phyloP scores from a whole-genome alignment of 1,284 basidiomycete species.

The Pyrrhoderma noxium region DNA sequence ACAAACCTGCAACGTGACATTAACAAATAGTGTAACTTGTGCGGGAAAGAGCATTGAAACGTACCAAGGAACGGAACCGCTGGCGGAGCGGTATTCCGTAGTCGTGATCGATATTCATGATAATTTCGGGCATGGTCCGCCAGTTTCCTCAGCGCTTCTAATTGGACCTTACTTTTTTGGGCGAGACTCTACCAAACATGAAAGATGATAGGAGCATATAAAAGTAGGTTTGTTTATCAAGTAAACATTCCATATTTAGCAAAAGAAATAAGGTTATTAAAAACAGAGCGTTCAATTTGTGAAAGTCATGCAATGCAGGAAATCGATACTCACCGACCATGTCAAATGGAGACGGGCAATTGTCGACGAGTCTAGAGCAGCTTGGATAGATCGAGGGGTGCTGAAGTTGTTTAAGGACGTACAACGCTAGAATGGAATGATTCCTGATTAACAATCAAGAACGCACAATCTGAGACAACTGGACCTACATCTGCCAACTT shows the following conservation, averaged over 20 bases:
- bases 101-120: constrained; percentile 79
- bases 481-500: constrained; percentile 87
- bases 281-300: constrained; percentile 8
- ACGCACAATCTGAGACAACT: constrained; percentile 21
- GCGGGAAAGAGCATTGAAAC: constrained; percentile 20
- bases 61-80: constrained; percentile 89
- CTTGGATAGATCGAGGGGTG: constrained; percentile 87
- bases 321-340: constrained; percentile 65
- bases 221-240: too few species aligned
- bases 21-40: neutral
- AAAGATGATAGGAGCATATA: constrained; percentile 17
- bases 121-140: constrained; percentile 91
- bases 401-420: constrained; percentile 84
- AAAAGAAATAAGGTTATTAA: neutral
- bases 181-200: constrained; percentile 59
- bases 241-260: too few species aligned
- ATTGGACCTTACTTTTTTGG: constrained; percentile 74
- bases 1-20: constrained; percentile 52
- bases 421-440: constrained; percentile 58
- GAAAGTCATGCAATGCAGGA: constrained; percentile 6
- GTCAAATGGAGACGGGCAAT: constrained; percentile 88
- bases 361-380: constrained; percentile 91
- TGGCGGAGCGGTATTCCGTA: constrained; percentile 79
- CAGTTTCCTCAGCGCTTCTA: constrained; percentile 77
- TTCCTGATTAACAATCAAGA: constrained; percentile 13